Evolutionary conservation across 352 stramenopile species (phyloP).

Genomic region (Chrysophaeum taylorii): DNA sequence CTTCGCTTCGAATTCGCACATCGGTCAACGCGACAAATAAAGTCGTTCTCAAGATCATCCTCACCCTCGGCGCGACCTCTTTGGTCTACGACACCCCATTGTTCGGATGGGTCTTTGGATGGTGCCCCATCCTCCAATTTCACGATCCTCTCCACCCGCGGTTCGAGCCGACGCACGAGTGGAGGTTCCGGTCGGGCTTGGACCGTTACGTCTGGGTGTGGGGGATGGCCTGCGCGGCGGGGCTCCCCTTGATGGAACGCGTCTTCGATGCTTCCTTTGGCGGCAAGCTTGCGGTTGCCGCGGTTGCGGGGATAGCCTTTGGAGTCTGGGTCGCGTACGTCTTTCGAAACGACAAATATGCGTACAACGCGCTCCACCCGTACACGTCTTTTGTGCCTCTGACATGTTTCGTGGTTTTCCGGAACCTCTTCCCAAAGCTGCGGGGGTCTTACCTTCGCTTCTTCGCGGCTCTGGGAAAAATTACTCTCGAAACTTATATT

Average conservation of each 20-base stretch:
- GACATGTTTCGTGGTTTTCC: conserved; percentile 64
- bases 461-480: conserved; percentile 67
- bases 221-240: conserved; percentile 68
- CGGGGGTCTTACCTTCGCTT: conserved; percentile 49
- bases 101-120: conserved; percentile 53
- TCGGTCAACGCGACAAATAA: conserved; percentile 60
- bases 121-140: conserved; percentile 37
- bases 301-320: conserved; percentile 34
- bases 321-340: conserved; percentile 47
- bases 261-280: conserved; percentile 22
- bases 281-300: conserved; percentile 28
- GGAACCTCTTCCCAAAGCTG: conserved; percentile 60
- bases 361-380: conserved; percentile 68
- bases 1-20: conserved; percentile 51
- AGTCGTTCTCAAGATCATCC: conserved; percentile 45
- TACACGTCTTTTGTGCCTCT: conserved; percentile 71
- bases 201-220: conserved; percentile 73
- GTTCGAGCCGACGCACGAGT: conserved; percentile 56
- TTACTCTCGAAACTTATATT: conserved; percentile 76
- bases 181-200: conserved; percentile 68
- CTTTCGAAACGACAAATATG: conserved; percentile 50
- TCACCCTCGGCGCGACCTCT: conserved; percentile 46
- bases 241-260: conserved; percentile 31
- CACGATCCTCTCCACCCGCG: conserved; percentile 48
- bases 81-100: conserved; percentile 58